These are phyloP conservation scores for Iberis amara DNA, from an alignment of 441 rosid genomes.

Conservation along the genomic window DNA sequence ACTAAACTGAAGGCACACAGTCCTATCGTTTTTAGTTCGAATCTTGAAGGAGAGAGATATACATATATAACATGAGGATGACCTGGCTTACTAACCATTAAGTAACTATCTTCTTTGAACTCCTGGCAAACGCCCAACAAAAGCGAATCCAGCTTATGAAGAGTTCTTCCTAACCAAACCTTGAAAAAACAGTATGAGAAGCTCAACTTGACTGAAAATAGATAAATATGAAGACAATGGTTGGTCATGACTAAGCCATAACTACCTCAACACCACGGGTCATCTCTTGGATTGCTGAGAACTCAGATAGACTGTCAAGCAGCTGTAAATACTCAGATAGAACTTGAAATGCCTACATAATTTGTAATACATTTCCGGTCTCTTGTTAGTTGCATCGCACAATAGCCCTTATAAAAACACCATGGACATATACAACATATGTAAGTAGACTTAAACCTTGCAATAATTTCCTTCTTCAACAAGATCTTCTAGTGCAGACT, in stretches of 20 bases:
- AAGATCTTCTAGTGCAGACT: constrained; percentile 72
- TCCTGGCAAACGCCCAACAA: constrained; percentile 91
- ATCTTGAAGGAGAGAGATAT: constrained; percentile 17
- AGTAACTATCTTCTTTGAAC: constrained; percentile 79
- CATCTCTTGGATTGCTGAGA: constrained; percentile 90
- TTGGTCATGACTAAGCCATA: constrained; percentile 19
- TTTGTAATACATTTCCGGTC: constrained; percentile 22
- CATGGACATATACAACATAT: constrained; percentile 10
- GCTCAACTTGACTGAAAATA: constrained; percentile 19
- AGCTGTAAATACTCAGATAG: constrained; percentile 93
- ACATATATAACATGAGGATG: constrained; percentile 21
- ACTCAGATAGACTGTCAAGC: constrained; percentile 80
- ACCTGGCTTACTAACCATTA: constrained; percentile 61
- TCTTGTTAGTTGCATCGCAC: constrained; percentile 20
- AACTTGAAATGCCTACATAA: constrained; percentile 88
- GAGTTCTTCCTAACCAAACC: constrained; percentile 98
- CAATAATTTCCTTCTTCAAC: constrained; percentile 88
- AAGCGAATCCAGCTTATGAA: constrained; percentile 90
- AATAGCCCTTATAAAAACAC: constrained; percentile 2
- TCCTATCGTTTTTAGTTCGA: neutral
- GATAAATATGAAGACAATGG: constrained; percentile 12
- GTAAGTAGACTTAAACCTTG: constrained; percentile 50
- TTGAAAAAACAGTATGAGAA: constrained; percentile 34
- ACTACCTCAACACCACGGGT: constrained; percentile 93
- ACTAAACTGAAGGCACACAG: constrained; percentile 16